Evolutionary conservation across 2,329 filamentous ascomycete genomes (phyloP).

Genomic region (Colletotrichum neosansevieriae): DNA sequence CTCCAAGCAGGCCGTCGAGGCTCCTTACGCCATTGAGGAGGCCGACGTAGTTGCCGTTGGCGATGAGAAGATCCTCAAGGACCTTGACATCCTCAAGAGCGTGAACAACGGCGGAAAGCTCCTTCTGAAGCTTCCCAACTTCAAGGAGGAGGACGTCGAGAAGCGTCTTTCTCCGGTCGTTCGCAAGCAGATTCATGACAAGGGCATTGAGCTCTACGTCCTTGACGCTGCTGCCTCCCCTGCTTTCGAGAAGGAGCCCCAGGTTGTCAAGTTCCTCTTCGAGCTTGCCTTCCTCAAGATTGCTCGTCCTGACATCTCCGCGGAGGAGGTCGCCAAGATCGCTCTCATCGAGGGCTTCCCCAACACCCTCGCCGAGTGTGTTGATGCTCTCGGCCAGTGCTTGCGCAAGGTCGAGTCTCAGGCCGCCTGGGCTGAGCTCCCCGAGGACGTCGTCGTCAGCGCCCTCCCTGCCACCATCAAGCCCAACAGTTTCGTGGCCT

Average conservation of each 20-base stretch:
- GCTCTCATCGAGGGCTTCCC: slow-evolving; percentile 65
- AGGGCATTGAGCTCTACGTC: slow-evolving; percentile 78
- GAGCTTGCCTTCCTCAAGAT: slow-evolving; percentile 88
- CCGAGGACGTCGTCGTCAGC: slow-evolving; percentile 66
- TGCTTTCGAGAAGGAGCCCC: slow-evolving; percentile 73
- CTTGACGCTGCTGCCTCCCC: slow-evolving; percentile 78
- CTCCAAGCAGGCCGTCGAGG: slow-evolving; percentile 85
- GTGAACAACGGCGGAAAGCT: slow-evolving; percentile 79
- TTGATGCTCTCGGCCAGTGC: slow-evolving; percentile 76
- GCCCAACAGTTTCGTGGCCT: slow-evolving; percentile 84
- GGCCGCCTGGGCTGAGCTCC: slow-evolving; percentile 81
- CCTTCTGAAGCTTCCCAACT: slow-evolving; percentile 79
- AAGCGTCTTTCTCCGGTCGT: slow-evolving; percentile 81
- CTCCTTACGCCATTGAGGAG: slow-evolving; percentile 82
- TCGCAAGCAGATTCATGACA: slow-evolving; percentile 78
- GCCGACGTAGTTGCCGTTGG: slow-evolving; percentile 86
- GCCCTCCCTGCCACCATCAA: slow-evolving; percentile 74
- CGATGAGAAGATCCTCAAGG: slow-evolving; percentile 80
- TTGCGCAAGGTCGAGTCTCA: slow-evolving; percentile 82
- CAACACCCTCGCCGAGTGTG: slow-evolving; percentile 63
- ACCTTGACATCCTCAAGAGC: slow-evolving; percentile 78
- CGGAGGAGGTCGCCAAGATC: slow-evolving; percentile 75
- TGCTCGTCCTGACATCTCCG: slow-evolving; percentile 74
- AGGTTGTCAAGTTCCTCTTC: slow-evolving; percentile 73
- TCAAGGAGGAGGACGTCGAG: slow-evolving; percentile 90